Evolutionary conservation across 331 rosid genomes (phyloP).

Genomic region (Saraca asoca): DNA sequence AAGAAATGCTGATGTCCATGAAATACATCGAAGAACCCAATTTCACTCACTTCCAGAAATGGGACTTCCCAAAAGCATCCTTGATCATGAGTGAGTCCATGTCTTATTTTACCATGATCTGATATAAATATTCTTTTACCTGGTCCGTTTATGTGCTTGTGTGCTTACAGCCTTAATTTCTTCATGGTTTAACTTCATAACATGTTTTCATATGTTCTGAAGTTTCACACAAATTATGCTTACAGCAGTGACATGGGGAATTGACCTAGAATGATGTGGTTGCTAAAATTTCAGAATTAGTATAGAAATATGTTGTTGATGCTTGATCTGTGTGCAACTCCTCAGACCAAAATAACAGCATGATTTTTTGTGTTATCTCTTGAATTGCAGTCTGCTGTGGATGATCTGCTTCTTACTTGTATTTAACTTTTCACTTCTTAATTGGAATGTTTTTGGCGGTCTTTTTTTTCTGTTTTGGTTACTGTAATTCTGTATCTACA

Average conservation of each 20-base stretch:
- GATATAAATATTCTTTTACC: background rate
- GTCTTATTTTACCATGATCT: background rate
- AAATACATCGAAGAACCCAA: conserved; percentile 72
- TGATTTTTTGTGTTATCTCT: background rate
- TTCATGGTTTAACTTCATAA: background rate
- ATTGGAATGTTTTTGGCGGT: background rate
- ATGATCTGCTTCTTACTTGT: background rate
- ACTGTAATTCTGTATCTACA: conserved; percentile 3
- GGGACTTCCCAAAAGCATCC: conserved; percentile 62
- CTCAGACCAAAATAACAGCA: background rate
- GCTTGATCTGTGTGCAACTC: background rate
- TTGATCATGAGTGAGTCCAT: conserved; percentile 75
- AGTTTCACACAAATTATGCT: too few relatives aligned
- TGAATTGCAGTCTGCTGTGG: background rate
- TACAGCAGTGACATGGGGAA: too few relatives aligned
- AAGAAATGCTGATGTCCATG: conserved; percentile 78
- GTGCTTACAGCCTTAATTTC: too few relatives aligned
- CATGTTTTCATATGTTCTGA: too few relatives aligned
- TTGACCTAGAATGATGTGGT: conserved; percentile 12
- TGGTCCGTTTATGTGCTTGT: too few relatives aligned
- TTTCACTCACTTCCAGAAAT: conserved; percentile 57
- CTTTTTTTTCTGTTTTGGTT: conserved; percentile 15
- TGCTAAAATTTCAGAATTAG: background rate
- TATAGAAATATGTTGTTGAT: conserved; percentile 2
- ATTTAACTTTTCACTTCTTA: background rate